Evolutionary conservation across 179 eudicot species (phyloP).

Genomic region (Silene vulgaris): DNA sequence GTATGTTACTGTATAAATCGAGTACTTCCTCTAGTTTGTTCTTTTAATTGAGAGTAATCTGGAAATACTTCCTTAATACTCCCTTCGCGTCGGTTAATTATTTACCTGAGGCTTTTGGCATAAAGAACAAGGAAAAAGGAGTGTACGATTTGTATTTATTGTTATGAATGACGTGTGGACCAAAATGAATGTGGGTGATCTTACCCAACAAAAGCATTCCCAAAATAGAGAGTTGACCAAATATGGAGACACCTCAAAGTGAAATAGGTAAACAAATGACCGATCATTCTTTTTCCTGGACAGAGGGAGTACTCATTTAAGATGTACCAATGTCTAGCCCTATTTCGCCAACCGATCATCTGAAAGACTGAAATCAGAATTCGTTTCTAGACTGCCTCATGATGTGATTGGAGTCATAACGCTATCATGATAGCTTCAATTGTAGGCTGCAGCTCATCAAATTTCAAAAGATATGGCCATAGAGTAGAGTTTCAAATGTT

Average conservation of each 20-base stretch:
- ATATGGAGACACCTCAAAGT: no score
- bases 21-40: constrained; percentile 3
- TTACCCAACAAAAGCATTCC: no score
- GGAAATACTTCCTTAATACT: background rate
- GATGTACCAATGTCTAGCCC: constrained; percentile 5
- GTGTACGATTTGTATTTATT: no score
- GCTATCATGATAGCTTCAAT: no score
- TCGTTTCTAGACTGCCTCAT: background rate
- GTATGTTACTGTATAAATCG: background rate
- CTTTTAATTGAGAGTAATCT: background rate
- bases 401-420: no score
- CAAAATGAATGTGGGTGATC: no score
- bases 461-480: background rate
- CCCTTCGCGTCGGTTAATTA: no score
- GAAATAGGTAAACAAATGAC: background rate
- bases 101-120: no score
- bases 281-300: background rate
- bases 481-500: background rate
- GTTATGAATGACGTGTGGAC: no score
- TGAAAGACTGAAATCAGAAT: no score
- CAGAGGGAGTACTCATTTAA: background rate
- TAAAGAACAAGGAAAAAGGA: no score
- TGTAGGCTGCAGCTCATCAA: background rate
- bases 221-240: no score
- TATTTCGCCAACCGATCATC: background rate